These are phyloP conservation scores for Zasmidium angulare DNA, from an alignment of 2,329 filamentous ascomycete species.

Conservation along the genomic window DNA sequence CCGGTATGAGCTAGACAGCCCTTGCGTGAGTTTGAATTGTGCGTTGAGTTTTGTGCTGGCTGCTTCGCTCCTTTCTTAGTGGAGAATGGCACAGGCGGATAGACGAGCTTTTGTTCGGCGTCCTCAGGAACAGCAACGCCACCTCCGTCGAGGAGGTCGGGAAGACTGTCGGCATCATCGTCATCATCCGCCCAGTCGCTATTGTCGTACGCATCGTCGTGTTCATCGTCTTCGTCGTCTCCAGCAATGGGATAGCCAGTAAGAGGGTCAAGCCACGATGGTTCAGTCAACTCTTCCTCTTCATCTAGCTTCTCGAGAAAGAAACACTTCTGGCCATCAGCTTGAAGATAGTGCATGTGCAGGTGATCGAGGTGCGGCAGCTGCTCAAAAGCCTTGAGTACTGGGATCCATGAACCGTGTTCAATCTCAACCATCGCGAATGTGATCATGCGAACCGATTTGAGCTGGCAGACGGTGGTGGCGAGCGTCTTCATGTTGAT, in stretches of 20 bases:
- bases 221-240: neutral
- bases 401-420: slow-evolving; percentile 25
- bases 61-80: neutral
- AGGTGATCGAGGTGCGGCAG: slow-evolving; percentile 27
- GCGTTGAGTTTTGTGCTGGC: neutral
- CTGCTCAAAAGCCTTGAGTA: slow-evolving; percentile 24
- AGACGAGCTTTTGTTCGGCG: neutral
- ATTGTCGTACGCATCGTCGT: no score
- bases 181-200: slow-evolving; percentile 2
- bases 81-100: no score
- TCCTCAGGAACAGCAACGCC: neutral
- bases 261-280: neutral
- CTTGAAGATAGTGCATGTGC: slow-evolving; percentile 27
- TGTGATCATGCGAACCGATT: slow-evolving; percentile 8
- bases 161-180: neutral
- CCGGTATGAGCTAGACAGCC: neutral
- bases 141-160: neutral
- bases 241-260: neutral
- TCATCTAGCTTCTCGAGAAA: slow-evolving; percentile 26
- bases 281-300: neutral
- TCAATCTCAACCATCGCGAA: slow-evolving; percentile 20
- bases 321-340: slow-evolving; percentile 24
- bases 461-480: slow-evolving; percentile 11
- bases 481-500: slow-evolving; percentile 14
- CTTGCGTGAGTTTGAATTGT: neutral